These are phyloP conservation scores for Geranium brycei DNA, from an alignment of 345 rosid species.

Conservation along the genomic window DNA sequence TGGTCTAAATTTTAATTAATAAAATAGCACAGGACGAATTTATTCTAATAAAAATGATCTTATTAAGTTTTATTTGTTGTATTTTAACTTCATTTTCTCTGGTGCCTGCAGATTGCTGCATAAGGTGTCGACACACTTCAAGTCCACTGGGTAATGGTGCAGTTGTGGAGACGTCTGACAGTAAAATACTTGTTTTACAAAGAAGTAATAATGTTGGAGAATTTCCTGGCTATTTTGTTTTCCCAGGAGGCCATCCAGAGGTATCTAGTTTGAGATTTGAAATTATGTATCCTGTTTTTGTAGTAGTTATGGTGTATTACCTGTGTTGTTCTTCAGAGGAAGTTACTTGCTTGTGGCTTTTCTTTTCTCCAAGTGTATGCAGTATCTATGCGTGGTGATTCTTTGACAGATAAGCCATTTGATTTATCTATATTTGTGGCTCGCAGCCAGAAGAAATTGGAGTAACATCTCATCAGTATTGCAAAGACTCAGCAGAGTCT, in stretches of 20 bases:
- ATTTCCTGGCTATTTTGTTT: conserved; percentile 80
- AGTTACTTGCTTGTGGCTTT: neutral
- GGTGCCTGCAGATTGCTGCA: conserved; percentile 39
- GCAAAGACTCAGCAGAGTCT: conserved; percentile 13
- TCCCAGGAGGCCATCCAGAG: conserved; percentile 97
- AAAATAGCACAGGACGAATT: neutral
- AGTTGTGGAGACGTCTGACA: conserved; percentile 56
- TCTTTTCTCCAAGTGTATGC: neutral
- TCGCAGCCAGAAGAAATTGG: conserved; percentile 61
- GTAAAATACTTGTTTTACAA: conserved; percentile 49
- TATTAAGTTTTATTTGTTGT: conserved; percentile 4
- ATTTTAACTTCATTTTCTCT: conserved; percentile 2
- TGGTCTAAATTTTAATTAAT: neutral
- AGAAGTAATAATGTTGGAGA: conserved; percentile 89
- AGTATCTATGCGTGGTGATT: neutral
- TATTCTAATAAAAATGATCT: too few species aligned
- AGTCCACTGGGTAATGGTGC: conserved; percentile 86
- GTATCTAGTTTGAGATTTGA: conserved; percentile 18
- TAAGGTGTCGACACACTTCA: conserved; percentile 59
- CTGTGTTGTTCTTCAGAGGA: neutral
- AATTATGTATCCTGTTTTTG: neutral
- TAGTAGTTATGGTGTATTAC: neutral
- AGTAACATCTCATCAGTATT: conserved; percentile 23
- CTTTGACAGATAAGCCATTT: conserved; percentile 1
- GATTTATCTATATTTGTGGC: conserved; percentile 8